A percentile compares a stretch with the other conserved stretches of the same genome.
Evolutionary conservation across 2,329 filamentous ascomycete genomes (phyloP).

Genomic region (Diplodia scrobiculata): DNA sequence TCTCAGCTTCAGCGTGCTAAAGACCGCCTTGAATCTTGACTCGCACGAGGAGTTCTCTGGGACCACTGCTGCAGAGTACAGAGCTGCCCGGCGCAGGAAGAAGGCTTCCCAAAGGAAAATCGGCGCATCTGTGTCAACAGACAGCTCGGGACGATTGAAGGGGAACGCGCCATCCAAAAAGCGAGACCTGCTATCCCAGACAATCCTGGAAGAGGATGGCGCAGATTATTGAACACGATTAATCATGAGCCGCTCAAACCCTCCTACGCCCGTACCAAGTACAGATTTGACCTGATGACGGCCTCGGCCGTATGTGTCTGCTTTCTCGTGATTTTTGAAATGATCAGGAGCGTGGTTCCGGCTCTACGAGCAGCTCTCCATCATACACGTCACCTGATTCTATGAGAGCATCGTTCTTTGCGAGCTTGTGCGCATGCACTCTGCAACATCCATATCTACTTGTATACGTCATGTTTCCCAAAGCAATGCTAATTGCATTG

Average conservation of each 20-base stretch:
- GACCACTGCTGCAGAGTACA: constrained; percentile 39
- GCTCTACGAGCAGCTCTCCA: neutral
- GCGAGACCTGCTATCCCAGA: constrained; percentile 62
- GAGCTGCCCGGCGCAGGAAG: constrained; percentile 37
- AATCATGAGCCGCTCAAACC: constrained; percentile 28
- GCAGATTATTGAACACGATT: constrained; percentile 45
- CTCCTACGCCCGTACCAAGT: neutral
- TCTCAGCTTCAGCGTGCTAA: constrained; percentile 57
- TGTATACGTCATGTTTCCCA: neutral
- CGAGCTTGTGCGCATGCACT: neutral
- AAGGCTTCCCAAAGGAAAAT: constrained; percentile 26
- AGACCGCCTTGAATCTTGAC: constrained; percentile 19
- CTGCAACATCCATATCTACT: neutral
- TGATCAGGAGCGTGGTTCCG: neutral
- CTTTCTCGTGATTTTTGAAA: neutral
- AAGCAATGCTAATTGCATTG: neutral
- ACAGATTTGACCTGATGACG: neutral
- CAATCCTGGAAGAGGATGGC: constrained; percentile 73
- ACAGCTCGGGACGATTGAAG: constrained; percentile 34
- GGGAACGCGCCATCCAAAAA: constrained; percentile 37
- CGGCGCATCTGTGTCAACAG: neutral
- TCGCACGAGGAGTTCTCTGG: constrained; percentile 7
- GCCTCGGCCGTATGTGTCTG: neutral
- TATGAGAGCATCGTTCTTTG: too few relatives aligned
- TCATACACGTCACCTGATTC: neutral